Base-by-base conservation (phyloP, 202 grass and related monocot species). In the Musa balbisiana region DNA sequence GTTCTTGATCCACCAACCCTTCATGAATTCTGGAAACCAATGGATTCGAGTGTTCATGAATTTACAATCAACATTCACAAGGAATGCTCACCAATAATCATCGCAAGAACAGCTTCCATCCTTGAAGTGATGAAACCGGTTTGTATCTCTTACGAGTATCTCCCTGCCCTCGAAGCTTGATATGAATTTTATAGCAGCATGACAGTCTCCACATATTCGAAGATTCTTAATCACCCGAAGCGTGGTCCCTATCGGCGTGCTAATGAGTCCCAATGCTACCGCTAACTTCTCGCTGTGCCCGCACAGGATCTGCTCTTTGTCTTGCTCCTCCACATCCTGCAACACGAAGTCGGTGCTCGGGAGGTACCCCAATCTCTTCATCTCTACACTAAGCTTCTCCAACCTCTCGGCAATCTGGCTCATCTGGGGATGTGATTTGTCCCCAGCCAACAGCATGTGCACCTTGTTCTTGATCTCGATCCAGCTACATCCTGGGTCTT, bases 201-300 rank as follows among this genome's bases (percentile, higher is more conserved):
- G 89, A 52, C 92, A 96, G 63, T 92, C 87, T 3, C 85, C 85
- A 16, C 92, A 96, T 64, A 92, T 86, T 12, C 89, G 79, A 49
- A 96, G 89, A 67, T 96, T 92, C 73, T 96, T 96, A 72, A 92
- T 89, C 63, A 96, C 87, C 79, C 73, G 73, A 79, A 96, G 74
- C 2, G 85, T 24, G 56, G 83, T 86, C 79, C 85, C 87, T 55
- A 53, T 74, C 14, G 85, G 80, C 0, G 84, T 92, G 79, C 80
- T 88, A 73, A 90, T 86, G 8, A 96, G 82, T 19, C 92, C 92
- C 19, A 92, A 69, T 50, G 85, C 85, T 33, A 92, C 77, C 22
- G 89, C 92, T 59, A 96, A 67, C 79, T 88, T 96, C 87, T 96
- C 92, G 27, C 87, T 96, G 29, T 96, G 92, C 20, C 77, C 90